Evolutionary conservation across 2,329 filamentous ascomycete species (phyloP), one percentile per base, ranked within the genome.

Genomic region (Monosporascus cannonballus): DNA sequence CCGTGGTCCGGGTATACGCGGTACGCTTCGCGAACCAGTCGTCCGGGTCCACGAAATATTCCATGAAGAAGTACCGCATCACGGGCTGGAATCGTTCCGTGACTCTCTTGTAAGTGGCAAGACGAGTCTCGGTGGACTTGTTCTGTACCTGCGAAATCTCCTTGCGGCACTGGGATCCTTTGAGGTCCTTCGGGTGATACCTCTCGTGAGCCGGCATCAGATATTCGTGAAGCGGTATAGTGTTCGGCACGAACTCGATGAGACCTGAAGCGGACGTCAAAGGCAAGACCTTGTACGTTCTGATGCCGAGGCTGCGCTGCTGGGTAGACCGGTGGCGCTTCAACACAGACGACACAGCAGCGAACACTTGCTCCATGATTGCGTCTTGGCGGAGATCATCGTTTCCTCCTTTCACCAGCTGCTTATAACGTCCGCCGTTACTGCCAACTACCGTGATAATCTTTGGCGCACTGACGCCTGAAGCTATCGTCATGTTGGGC

Each of bases 301-400:
- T 81, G 64, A 99, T 95, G 8, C 87, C 89, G 11, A 99, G 77
- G 58, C 89, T 89, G 6, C 94, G 86, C 65, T 96, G 91, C 39
- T 91, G 87, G 2, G 94, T 96, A 14, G 86, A 81, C 51, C 90
- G 86, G 68, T 97, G 91, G 48, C 89, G 86, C 67, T 89, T 89
- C 25, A 99, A 76, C 22, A 99, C 81, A 49, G 89, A 89, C 53
- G 91, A 97, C 22, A 96, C 94, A 70, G 96, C 91, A 54, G 92
- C 90, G 68, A 99, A 99, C 1, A 99, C 94, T 71, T 99, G 94
- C 70, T 99, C 95, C 95, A 99, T 99, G 76, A 84, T 99, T 45
- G 93, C 90, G 65, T 99, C 94, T 73, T 99, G 94, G 8, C 95
- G 88, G 14, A 99, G 80, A 67, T 99, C 93, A 68, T 99, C 94